Evolutionary conservation across 2,329 filamentous ascomycete genomes (phyloP).

Genomic region (Botrytis pseudocinerea): DNA sequence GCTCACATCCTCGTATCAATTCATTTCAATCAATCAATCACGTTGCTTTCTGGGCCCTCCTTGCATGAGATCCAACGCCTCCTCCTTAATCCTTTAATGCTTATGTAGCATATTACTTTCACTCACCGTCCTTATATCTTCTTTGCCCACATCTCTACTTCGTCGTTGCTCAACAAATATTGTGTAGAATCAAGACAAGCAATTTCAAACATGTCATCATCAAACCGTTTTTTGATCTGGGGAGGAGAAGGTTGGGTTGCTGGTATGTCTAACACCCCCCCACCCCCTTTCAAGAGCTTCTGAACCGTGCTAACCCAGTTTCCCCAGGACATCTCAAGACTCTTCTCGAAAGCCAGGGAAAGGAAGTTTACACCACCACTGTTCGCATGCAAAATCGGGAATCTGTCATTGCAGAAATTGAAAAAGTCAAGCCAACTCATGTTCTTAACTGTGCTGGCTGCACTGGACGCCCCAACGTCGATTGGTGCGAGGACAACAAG

Average conservation of each 20-base stretch:
- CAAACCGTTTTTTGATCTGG: conserved; percentile 58
- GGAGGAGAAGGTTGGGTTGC: conserved; percentile 60
- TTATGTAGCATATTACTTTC: conserved; percentile 5
- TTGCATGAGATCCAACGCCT: conserved; percentile 21
- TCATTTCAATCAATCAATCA: conserved; percentile 9
- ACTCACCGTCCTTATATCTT: conserved; percentile 18
- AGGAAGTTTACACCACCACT: conserved; percentile 60
- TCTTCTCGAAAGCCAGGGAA: conserved; percentile 57
- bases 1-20: conserved; percentile 8
- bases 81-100: conserved; percentile 14
- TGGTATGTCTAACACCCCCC: conserved; percentile 7
- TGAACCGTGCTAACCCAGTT: conserved; percentile 19
- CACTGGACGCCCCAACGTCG: conserved; percentile 67
- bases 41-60: conserved; percentile 5
- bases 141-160: not conserved
- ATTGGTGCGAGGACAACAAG: conserved; percentile 71
- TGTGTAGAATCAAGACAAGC: not conserved
- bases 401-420: conserved; percentile 56
- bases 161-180: not conserved
- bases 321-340: conserved; percentile 54
- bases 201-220: conserved; percentile 24
- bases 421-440: conserved; percentile 62
- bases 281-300: conserved; percentile 1
- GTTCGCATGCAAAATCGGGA: conserved; percentile 66
- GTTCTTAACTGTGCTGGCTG: conserved; percentile 67